Conservation (phyloP, 2,329 filamentous ascomycete genomes). For the Botrytis paeoniae region DNA sequence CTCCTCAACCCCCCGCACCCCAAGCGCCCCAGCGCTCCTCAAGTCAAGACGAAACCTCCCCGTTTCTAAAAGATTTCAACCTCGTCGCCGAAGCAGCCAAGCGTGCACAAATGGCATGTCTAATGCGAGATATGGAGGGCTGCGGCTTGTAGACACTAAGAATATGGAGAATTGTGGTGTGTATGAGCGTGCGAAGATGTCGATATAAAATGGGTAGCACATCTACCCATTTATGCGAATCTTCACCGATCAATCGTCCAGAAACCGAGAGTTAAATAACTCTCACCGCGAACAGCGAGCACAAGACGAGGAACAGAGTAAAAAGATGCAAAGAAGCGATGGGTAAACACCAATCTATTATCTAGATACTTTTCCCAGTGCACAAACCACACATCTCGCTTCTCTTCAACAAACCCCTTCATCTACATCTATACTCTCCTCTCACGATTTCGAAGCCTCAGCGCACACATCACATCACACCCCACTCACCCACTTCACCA, state of each 20-base stretch:
- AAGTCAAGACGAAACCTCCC: constrained; percentile 50
- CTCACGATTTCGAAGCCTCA: not conserved
- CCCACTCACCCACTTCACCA: no score
- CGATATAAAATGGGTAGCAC: not conserved
- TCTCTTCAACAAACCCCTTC: not conserved
- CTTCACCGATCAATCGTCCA: not conserved
- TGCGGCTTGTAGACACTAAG: constrained; percentile 25
- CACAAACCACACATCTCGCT: not conserved
- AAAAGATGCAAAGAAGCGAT: not conserved
- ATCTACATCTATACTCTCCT: not conserved
- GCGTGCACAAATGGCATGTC: constrained; percentile 82
- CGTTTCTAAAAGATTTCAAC: constrained; percentile 76
- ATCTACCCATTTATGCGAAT: not conserved
- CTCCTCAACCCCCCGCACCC: constrained; percentile 23
- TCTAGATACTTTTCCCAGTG: not conserved
- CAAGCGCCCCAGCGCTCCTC: constrained; percentile 19
- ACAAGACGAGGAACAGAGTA: not conserved
- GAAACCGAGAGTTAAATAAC: not conserved
- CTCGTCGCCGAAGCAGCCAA: constrained; percentile 91
- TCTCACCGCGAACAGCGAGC: not conserved
- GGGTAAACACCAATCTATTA: not conserved
- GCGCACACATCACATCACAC: no score
- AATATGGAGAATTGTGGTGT: not conserved
- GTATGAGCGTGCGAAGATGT: not conserved
- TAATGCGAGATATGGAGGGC: constrained; percentile 80